These are phyloP conservation scores for Pseudogymnoascus sp. DNA, from an alignment of 2,329 filamentous ascomycete species.

Conservation along the genomic window DNA sequence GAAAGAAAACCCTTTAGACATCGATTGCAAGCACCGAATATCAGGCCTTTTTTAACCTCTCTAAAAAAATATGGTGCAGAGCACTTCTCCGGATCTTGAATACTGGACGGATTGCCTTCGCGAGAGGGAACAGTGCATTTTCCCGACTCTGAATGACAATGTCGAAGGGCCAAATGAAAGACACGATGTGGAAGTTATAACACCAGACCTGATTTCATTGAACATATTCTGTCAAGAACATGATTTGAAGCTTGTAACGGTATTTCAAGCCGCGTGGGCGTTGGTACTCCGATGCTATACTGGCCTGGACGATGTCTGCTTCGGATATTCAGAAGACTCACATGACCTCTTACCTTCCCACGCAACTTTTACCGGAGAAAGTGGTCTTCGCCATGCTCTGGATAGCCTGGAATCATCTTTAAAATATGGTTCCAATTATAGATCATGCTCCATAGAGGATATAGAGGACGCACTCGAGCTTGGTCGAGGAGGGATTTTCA, in stretches of 20 bases:
- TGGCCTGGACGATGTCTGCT: conserved; percentile 40
- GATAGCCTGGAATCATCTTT: background rate
- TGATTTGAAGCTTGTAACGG: background rate
- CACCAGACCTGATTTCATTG: background rate
- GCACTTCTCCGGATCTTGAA: background rate
- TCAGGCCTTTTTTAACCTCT: background rate
- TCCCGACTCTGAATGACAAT: background rate
- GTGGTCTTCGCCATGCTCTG: background rate
- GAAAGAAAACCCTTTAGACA: background rate
- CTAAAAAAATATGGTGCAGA: background rate
- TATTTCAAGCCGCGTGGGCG: conserved; percentile 47
- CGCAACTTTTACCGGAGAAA: background rate
- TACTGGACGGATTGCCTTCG: background rate
- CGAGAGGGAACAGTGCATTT: background rate
- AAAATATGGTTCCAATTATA: background rate
- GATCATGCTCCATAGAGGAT: conserved; percentile 3
- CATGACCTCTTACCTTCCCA: background rate
- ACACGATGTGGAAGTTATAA: background rate
- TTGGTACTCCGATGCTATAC: conserved; percentile 43
- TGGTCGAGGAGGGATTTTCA: background rate
- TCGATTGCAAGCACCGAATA: background rate
- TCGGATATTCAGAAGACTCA: conserved; percentile 33
- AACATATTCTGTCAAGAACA: background rate
- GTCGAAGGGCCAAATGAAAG: background rate
- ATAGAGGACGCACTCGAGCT: conserved; percentile 10